phyloP scores from a whole-genome alignment of 1,139 yeast species.

The Saccharomycopsis phalli region DNA sequence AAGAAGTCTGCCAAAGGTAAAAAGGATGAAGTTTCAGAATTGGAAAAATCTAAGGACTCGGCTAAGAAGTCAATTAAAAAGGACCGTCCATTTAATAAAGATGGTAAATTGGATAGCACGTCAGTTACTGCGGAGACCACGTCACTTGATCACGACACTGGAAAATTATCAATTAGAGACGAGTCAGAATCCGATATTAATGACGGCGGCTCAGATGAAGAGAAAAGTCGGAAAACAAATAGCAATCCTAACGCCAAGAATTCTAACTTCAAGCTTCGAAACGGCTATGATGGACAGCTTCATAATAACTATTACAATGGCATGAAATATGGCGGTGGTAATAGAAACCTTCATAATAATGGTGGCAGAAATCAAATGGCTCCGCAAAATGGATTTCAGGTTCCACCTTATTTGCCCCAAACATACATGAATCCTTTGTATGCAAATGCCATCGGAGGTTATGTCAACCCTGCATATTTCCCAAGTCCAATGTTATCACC shows the following conservation, averaged over 20 bases:
- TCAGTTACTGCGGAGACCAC: too few relatives aligned
- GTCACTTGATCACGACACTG: too few relatives aligned
- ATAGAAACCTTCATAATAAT: constrained; percentile 7
- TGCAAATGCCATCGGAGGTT: constrained; percentile 5
- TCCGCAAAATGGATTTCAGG: neutral
- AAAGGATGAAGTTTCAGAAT: neutral
- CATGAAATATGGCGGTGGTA: too few relatives aligned
- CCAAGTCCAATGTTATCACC: constrained; percentile 5
- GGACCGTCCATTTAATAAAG: too few relatives aligned
- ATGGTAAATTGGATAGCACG: too few relatives aligned
- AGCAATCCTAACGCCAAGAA: constrained; percentile 8
- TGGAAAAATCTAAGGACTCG: too few relatives aligned
- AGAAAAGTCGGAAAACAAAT: constrained; percentile 19
- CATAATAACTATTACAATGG: constrained; percentile 16
- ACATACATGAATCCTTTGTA: constrained; percentile 3
- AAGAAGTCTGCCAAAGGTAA: constrained; percentile 1
- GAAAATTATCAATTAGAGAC: neutral
- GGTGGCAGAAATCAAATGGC: neutral
- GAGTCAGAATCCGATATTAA: neutral
- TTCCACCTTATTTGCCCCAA: constrained; percentile 7
- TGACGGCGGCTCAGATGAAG: neutral
- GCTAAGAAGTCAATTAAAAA: too few relatives aligned
- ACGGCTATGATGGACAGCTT: constrained; percentile 12
- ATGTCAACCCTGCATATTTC: constrained; percentile 6
- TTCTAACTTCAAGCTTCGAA: neutral